phyloP scores from a whole-genome alignment of 1,284 basidiomycete species.

The Moesziomyces antarcticus region DNA sequence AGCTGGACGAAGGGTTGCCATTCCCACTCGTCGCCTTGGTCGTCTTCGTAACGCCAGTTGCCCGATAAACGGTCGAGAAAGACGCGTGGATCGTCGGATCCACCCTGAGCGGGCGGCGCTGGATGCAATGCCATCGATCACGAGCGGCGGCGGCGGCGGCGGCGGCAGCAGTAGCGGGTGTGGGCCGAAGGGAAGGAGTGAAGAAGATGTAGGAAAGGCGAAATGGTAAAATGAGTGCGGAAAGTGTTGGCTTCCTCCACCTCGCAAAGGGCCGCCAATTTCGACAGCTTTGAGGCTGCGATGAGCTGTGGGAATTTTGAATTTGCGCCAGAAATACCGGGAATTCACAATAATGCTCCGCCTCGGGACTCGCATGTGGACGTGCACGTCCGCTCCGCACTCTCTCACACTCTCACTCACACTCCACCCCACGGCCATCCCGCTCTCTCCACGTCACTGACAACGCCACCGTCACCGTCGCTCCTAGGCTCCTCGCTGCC shows the following conservation, averaged over 20 bases:
- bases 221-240: too few relatives aligned
- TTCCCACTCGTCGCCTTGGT: slow-evolving; percentile 83
- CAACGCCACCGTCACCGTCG: neutral
- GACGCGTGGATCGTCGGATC: slow-evolving; percentile 51
- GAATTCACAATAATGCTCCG: too few relatives aligned
- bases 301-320: too few relatives aligned
- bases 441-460: neutral
- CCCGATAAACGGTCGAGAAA: slow-evolving; percentile 80
- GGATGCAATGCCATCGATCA: slow-evolving; percentile 20
- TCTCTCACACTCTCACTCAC: neutral
- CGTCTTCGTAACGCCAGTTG: slow-evolving; percentile 86
- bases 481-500: too few relatives aligned
- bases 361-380: too few relatives aligned
- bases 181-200: neutral
- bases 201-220: neutral
- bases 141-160: neutral
- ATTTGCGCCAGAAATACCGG: too few relatives aligned
- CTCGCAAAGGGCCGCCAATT: too few relatives aligned
- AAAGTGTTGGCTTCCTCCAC: too few relatives aligned
- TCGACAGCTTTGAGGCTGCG: too few relatives aligned
- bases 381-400: too few relatives aligned
- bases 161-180: neutral
- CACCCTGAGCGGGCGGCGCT: slow-evolving; percentile 19
- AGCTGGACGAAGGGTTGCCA: slow-evolving; percentile 73
- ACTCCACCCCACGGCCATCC: neutral